These are phyloP conservation scores for Pythium dissotocum DNA, from an alignment of 352 stramenopile genomes.

Conservation along the genomic window DNA sequence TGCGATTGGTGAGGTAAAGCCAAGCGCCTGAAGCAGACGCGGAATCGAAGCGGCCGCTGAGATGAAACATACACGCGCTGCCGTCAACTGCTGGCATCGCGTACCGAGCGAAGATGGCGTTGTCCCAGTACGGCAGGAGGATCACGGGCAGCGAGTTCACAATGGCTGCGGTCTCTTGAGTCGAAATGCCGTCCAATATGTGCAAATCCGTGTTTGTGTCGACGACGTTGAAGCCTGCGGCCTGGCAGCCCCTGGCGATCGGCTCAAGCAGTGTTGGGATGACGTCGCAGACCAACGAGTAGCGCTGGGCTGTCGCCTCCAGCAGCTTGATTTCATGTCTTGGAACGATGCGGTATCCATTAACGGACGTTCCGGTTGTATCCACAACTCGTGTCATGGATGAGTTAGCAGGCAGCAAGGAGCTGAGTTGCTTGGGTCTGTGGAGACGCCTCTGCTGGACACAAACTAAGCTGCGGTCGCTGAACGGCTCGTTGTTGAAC, in stretches of 20 bases:
- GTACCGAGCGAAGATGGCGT: constrained; percentile 22
- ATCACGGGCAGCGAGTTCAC: constrained; percentile 37
- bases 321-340: constrained; percentile 11
- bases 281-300: constrained; percentile 9
- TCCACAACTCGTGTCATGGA: constrained; percentile 2
- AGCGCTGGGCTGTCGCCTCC: constrained; percentile 6
- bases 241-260: background rate
- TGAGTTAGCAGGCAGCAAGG: constrained; percentile 20
- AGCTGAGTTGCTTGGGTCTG: constrained; percentile 38
- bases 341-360: constrained; percentile 19
- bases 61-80: constrained; percentile 40
- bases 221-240: constrained; percentile 21
- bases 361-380: constrained; percentile 5
- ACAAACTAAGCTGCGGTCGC: constrained; percentile 48
- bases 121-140: constrained; percentile 45
- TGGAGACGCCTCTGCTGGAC: constrained; percentile 40
- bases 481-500: constrained; percentile 50
- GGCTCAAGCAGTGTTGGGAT: background rate
- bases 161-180: constrained; percentile 31
- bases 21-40: too few relatives aligned
- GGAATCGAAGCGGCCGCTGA: constrained; percentile 35
- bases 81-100: constrained; percentile 36
- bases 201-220: constrained; percentile 1
- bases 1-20: constrained; percentile 28
- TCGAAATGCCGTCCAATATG: constrained; percentile 10